These are phyloP conservation scores for Epichloe brachyelytri DNA, from an alignment of 2,329 filamentous ascomycete genomes.

Conservation along the genomic window DNA sequence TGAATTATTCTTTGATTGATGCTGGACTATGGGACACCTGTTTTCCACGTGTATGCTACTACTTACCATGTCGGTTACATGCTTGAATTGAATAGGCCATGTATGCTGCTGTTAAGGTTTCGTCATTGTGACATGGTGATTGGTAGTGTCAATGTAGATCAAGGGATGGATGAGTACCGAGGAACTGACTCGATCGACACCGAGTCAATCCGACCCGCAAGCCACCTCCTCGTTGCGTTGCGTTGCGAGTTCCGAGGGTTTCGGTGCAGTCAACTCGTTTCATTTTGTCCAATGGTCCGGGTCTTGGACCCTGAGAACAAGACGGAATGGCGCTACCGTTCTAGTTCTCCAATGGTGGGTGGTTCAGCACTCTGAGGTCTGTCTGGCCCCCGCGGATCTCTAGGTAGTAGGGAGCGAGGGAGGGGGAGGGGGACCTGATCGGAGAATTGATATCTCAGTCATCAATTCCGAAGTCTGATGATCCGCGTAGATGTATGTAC, in stretches of 20 bases:
- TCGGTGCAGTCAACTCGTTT: neutral
- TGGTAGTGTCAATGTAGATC: neutral
- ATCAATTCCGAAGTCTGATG: too few species aligned
- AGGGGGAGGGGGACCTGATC: neutral
- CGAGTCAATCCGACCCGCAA: neutral
- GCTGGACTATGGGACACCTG: neutral
- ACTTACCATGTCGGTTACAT: neutral
- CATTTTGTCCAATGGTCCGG: too few species aligned
- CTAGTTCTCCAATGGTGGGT: neutral
- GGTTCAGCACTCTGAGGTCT: neutral
- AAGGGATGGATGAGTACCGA: too few species aligned
- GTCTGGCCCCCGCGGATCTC: too few species aligned
- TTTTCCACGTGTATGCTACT: neutral
- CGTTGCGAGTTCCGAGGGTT: neutral
- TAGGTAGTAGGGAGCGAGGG: too few species aligned
- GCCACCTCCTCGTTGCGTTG: neutral
- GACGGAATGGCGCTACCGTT: neutral
- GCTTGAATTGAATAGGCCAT: neutral
- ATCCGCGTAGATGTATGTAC: too few species aligned
- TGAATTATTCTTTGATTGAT: too few species aligned
- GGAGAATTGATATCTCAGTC: neutral
- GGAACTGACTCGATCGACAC: neutral
- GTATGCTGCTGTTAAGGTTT: neutral
- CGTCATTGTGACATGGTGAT: neutral
- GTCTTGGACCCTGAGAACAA: neutral